Evolutionary conservation across 331 rosid species (phyloP), one percentile per base, ranked within the genome.

Genomic region (Quercus tomentella): DNA sequence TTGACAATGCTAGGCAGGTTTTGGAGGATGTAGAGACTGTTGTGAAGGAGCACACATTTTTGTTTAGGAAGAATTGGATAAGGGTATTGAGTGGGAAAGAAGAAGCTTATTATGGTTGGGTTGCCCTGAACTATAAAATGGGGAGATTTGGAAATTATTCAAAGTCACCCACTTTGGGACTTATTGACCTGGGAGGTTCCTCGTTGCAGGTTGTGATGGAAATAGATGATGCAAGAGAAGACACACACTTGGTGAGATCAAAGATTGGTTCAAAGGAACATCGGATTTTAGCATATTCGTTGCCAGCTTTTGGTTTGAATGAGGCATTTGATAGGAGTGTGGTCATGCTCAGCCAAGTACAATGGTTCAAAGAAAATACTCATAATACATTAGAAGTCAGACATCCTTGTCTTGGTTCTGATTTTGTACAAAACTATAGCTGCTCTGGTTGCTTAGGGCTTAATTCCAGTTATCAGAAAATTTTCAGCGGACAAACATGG

Each of bases 21-120:
- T 79, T 94, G 87, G 87, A 72, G 72, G 96, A 90, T 72, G 84
- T 90, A 1, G 88, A 83, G 69, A 70, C 75, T 76, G 90, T 92
- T 55, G 70, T 92, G 56, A 90, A 84, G 77, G 87, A 78, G 75
- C 86, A 80, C 45, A 35, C 84, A 0, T 86, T 92, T 80, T 69
- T 83, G 88, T 81, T 80, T 81, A 80, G 76, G 21, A 90, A 70
- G 78, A 84, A 84, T 49, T 90, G 96, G 90, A 89, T 92, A 35
- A 89, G 94, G 85, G 93, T 92, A 70, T 87, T 91, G 90, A 89
- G 87, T 89, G 98, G 98, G 78, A 84, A 72, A 31, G 97, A 94
- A 73, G 98, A 92, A 76, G 98, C 98, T 77, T 89, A 91, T 76
- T 91, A 92, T 85, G 97, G 96, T 58, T 92, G 97, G 98, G 88